phyloP scores from a whole-genome alignment of 2,329 filamentous ascomycete genomes.

The Arthroderma sp. region DNA sequence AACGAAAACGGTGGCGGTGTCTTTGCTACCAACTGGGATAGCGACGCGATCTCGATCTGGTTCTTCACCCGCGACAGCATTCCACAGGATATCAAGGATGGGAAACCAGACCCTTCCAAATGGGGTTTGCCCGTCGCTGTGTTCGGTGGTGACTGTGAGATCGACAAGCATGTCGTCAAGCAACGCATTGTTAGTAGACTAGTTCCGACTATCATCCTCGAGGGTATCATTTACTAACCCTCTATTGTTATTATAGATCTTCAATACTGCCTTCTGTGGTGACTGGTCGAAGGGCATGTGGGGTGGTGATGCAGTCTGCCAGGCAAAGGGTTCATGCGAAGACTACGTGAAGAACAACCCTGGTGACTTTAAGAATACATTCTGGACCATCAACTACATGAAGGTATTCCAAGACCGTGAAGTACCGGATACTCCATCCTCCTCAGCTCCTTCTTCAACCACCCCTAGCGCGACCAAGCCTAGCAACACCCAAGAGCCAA shows the following conservation, averaged over 20 bases:
- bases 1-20: constrained; percentile 57
- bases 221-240: background rate
- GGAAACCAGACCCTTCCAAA: constrained; percentile 48
- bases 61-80: constrained; percentile 62
- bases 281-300: constrained; percentile 65
- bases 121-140: constrained; percentile 58
- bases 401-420: constrained; percentile 41
- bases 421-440: constrained; percentile 22
- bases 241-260: constrained; percentile 18
- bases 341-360: constrained; percentile 58
- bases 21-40: constrained; percentile 66
- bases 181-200: constrained; percentile 49
- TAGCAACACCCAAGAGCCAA: background rate
- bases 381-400: constrained; percentile 60
- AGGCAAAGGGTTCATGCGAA: constrained; percentile 50
- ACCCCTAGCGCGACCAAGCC: background rate
- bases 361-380: constrained; percentile 53
- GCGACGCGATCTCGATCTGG: constrained; percentile 58
- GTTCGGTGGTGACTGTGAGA: constrained; percentile 60
- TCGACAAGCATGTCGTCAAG: constrained; percentile 54
- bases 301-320: constrained; percentile 43
- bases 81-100: constrained; percentile 48
- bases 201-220: background rate
- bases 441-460: constrained; percentile 14
- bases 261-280: constrained; percentile 72